These are phyloP conservation scores for Chloranthus sessilifolius DNA, from an alignment of 164 flowering plant genomes.

Conservation along the genomic window DNA sequence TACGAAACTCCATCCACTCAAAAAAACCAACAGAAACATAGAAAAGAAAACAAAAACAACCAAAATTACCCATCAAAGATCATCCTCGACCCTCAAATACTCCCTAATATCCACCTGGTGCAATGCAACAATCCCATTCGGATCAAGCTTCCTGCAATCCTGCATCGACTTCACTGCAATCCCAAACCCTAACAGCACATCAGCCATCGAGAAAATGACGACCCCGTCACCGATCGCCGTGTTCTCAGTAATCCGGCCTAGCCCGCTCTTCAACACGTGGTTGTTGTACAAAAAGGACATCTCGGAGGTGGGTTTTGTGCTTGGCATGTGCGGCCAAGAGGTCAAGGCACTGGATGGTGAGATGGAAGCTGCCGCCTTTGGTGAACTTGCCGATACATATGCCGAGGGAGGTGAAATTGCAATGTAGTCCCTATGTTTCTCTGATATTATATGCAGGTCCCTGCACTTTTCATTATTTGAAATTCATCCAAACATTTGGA, in stretches of 20 bases:
- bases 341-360: conserved; percentile 55
- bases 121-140: conserved; percentile 79
- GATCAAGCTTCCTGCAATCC: conserved; percentile 84
- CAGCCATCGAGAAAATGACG: conserved; percentile 83
- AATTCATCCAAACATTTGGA: too few species aligned
- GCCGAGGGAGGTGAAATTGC: conserved; percentile 43
- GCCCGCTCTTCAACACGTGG: conserved; percentile 77
- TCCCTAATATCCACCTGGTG: conserved; percentile 86
- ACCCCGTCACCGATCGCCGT: conserved; percentile 73
- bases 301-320: conserved; percentile 90
- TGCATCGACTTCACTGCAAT: conserved; percentile 67
- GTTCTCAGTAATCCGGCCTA: conserved; percentile 78
- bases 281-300: conserved; percentile 85
- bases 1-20: too few species aligned
- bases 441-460: too few species aligned
- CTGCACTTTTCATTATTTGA: too few species aligned
- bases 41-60: not conserved
- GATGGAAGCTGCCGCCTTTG: conserved; percentile 58
- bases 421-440: too few species aligned
- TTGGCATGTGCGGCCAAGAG: conserved; percentile 70
- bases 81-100: conserved; percentile 74
- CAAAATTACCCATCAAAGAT: conserved; percentile 16
- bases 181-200: conserved; percentile 84
- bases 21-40: not conserved
- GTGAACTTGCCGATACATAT: conserved; percentile 65